Evolutionary conservation across 1,139 yeast genomes (phyloP).

Genomic region (Yamadazyma conglobata): DNA sequence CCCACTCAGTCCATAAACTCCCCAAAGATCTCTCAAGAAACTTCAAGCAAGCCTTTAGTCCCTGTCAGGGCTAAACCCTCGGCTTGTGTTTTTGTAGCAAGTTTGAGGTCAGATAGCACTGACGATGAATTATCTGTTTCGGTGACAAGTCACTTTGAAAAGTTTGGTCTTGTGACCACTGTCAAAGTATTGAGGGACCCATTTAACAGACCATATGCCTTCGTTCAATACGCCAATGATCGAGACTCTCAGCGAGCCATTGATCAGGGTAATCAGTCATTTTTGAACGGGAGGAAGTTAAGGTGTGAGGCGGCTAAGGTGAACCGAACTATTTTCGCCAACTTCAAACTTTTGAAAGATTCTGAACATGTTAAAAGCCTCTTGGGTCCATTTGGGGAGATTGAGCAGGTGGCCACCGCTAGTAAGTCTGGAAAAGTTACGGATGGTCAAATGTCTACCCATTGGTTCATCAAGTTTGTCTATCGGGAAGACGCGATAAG

Average conservation of each 20-base stretch:
- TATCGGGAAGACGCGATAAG: conserved; percentile 88
- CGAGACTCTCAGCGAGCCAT: conserved; percentile 70
- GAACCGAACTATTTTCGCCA: conserved; percentile 72
- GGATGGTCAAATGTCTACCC: conserved; percentile 6
- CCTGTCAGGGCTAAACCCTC: conserved; percentile 53
- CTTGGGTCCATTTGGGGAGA: conserved; percentile 61
- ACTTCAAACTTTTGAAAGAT: conserved; percentile 23
- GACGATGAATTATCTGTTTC: conserved; percentile 72
- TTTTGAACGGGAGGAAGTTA: conserved; percentile 68
- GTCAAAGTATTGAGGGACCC: conserved; percentile 89
- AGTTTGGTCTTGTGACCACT: conserved; percentile 66
- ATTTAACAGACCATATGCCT: conserved; percentile 85
- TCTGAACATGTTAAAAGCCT: conserved; percentile 33
- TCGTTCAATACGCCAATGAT: conserved; percentile 79
- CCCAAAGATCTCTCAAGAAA: no score
- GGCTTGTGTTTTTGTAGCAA: conserved; percentile 86
- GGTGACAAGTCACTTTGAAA: conserved; percentile 58
- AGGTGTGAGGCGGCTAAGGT: conserved; percentile 91
- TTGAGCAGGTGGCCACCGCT: conserved; percentile 63
- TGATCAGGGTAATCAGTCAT: conserved; percentile 62
- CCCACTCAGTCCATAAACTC: no score
- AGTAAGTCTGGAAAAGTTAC: conserved; percentile 33
- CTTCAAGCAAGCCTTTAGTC: no score
- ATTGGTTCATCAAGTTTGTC: conserved; percentile 78
- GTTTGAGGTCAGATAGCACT: conserved; percentile 57